These are phyloP conservation scores for Spergularia azorica DNA, from an alignment of 179 eudicot species.

Conservation along the genomic window DNA sequence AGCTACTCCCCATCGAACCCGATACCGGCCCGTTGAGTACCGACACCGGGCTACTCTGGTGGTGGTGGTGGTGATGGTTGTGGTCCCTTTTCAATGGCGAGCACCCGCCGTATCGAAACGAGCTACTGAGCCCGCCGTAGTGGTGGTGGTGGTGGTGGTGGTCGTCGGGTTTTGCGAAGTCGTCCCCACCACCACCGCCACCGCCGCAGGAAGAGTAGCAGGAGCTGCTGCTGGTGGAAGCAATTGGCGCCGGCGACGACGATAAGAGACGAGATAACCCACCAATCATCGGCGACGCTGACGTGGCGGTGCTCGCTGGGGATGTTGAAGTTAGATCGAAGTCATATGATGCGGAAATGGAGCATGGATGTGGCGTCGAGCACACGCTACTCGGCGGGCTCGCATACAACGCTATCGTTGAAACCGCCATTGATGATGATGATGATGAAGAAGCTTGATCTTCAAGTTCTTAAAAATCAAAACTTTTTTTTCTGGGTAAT, in stretches of 20 bases:
- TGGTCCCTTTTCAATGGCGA: background rate
- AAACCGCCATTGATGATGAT: constrained; percentile 10
- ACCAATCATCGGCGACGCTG: constrained; percentile 52
- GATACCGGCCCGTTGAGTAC: constrained; percentile 54
- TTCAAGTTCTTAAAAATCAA: background rate
- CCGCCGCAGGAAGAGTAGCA: constrained; percentile 29
- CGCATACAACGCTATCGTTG: constrained; percentile 32
- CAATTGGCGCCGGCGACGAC: constrained; percentile 33
- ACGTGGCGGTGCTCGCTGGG: constrained; percentile 48
- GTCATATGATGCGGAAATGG: constrained; percentile 58
- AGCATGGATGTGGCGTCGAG: constrained; percentile 52
- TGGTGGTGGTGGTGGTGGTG: background rate
- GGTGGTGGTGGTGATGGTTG: constrained; percentile 33
- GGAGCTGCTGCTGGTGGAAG: background rate
- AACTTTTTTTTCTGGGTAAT: background rate
- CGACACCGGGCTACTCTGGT: constrained; percentile 81
- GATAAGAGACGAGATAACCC: constrained; percentile 63
- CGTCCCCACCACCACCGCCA: background rate
- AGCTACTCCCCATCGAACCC: constrained; percentile 31
- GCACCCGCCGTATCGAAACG: constrained; percentile 15
- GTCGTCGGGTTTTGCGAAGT: background rate
- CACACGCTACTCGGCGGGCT: constrained; percentile 68
- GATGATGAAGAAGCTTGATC: background rate
- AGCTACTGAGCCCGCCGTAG: background rate
- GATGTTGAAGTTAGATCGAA: constrained; percentile 62